These are phyloP conservation scores for Trametes sp. DNA, from an alignment of 1,284 basidiomycete species.

Conservation along the genomic window DNA sequence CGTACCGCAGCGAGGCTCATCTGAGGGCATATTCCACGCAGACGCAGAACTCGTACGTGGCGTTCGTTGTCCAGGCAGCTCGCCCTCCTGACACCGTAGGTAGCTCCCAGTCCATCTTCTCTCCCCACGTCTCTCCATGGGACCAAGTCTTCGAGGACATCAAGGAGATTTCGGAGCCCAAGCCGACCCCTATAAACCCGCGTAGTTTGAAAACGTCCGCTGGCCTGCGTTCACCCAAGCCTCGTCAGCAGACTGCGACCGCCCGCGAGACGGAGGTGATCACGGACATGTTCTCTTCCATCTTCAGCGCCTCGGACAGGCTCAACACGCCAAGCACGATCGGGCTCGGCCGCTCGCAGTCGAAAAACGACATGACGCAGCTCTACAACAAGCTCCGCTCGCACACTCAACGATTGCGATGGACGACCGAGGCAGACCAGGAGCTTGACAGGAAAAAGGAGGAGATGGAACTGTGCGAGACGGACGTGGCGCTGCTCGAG, in stretches of 20 bases:
- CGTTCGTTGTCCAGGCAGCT: background rate
- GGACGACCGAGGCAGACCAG: constrained; percentile 60
- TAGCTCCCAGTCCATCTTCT: constrained; percentile 37
- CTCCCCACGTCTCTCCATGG: constrained; percentile 54
- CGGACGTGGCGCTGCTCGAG: constrained; percentile 75
- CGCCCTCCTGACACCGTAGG: background rate
- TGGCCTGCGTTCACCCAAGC: constrained; percentile 7
- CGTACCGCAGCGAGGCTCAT: background rate
- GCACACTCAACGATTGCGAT: constrained; percentile 55
- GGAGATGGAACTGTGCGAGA: constrained; percentile 73
- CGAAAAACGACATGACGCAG: constrained; percentile 30
- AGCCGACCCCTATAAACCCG: constrained; percentile 16
- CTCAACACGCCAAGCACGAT: constrained; percentile 24
- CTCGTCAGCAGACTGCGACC: constrained; percentile 67
- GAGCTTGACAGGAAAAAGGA: constrained; percentile 81
- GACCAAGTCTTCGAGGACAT: constrained; percentile 61
- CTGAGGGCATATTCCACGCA: background rate
- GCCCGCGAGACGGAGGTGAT: constrained; percentile 69
- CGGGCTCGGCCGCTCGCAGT: constrained; percentile 19
- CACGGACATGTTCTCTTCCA: constrained; percentile 75
- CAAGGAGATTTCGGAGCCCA: constrained; percentile 36
- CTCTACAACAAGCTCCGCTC: constrained; percentile 55
- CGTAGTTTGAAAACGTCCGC: constrained; percentile 11
- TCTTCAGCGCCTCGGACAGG: constrained; percentile 50
- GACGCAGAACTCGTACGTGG: constrained; percentile 10